A percentile compares a stretch with the other conserved stretches of the same genome.
Conservation (phyloP, 2,329 filamentous ascomycete genomes). For the Tolypocladium guangdongense region DNA sequence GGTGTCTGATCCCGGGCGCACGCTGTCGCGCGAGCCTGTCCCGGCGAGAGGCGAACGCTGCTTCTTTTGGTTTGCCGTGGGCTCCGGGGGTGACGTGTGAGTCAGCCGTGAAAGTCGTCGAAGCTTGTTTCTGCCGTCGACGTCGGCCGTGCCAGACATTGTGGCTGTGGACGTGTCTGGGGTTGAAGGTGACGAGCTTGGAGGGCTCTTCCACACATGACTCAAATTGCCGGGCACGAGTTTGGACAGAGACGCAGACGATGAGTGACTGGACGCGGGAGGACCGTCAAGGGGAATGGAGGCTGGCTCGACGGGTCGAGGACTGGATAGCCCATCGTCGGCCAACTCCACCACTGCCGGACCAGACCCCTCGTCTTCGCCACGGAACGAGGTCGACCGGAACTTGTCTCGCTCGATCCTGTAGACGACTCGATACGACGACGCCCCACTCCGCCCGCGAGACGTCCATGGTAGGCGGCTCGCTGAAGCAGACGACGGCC, state of each 20-base stretch:
- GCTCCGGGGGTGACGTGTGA: neutral
- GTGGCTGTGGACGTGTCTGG: neutral
- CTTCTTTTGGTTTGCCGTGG: conserved; percentile 35
- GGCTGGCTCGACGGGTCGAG: neutral
- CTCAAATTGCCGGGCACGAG: neutral
- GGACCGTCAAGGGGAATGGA: neutral
- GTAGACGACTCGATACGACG: conserved; percentile 47
- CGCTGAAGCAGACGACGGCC: conserved; percentile 5
- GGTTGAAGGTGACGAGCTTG: neutral
- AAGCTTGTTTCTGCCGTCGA: conserved; percentile 6
- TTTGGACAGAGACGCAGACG: neutral
- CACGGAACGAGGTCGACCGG: conserved; percentile 27
- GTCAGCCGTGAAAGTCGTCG: neutral
- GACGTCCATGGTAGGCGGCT: conserved; percentile 3
- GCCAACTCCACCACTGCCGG: conserved; percentile 15
- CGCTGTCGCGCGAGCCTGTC: conserved; percentile 10
- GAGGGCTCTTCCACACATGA: neutral
- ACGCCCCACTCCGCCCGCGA: conserved; percentile 11
- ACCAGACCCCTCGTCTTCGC: conserved; percentile 17
- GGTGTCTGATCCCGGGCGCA: neutral
- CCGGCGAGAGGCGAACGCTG: conserved; percentile 23
- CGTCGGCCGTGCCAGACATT: conserved; percentile 3
- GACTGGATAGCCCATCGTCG: conserved; percentile 10
- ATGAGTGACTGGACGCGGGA: neutral
- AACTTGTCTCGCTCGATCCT: conserved; percentile 43